Evolutionary conservation across 257 asterid genomes (phyloP), one percentile per base, ranked within the genome.

Genomic region (Scutellaria minor): DNA sequence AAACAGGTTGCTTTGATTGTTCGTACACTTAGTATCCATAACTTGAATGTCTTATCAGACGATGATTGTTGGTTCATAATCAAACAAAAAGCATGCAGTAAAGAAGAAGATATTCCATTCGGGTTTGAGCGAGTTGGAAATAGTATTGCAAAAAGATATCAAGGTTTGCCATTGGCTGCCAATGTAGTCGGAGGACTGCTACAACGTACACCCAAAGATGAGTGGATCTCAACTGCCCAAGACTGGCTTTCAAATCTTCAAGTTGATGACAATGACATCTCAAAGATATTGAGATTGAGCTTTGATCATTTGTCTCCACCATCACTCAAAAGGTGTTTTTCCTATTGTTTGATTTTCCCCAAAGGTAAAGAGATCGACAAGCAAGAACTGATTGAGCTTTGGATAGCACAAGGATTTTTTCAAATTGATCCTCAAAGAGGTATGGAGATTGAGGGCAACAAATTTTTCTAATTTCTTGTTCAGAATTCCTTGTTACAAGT

Each of bases 321-420:
- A 8, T 41, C 46, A 5, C 46, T 41, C 8, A 41, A 56, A 14
- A 57, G 27, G 18, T 57, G 63, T 3, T 27, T 57, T 27, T 20
- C 42, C 5, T 57, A 27, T 2, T 57, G 63, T 57, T 57, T 44
- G 8, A 42, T 63, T 37, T 63, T 63, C 7, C 18, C 68, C 31
- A 63, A 63, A 63, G 68, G 68, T 14, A 39, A n/a, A 7, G 7
- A 5, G 40, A 15, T 63, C 7, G 15, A 42, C n/a, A 42, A 14
- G 53, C 9, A 63, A 42, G 37, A 63, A 22, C 5, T 42, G 53
- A 63, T 63, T 15, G 53, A 63, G 68, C 40, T 41, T 5, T 62
- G 68, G 68, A 62, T 62, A 53, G 52, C 52, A 0, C 52, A 62
- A 57, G 68, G 53, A 62, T 62, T 62, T 9, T 53, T 18, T 8